A percentile compares a stretch with the other conserved stretches of the same genome.
Conservation (phyloP, 306 rosid species). For the Cucurbita pepo region DNA sequence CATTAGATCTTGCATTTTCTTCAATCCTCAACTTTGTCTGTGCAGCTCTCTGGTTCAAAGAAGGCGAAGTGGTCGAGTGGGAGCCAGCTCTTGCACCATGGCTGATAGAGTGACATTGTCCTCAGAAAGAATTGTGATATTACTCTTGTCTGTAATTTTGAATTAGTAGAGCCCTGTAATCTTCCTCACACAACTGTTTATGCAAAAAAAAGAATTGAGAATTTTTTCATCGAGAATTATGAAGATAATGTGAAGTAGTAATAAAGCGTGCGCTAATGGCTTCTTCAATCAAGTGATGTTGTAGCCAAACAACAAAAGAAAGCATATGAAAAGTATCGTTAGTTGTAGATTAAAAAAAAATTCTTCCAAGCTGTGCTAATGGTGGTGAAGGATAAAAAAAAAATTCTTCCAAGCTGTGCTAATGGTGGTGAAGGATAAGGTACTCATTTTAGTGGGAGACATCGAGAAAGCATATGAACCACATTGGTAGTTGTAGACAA, state of each 20-base stretch:
- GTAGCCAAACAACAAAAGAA: no score
- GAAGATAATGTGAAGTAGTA: background rate
- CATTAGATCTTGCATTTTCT: background rate
- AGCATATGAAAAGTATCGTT: no score
- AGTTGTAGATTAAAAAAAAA: no score
- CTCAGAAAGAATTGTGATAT: background rate
- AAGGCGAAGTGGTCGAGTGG: constrained; percentile 72
- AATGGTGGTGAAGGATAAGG: no score
- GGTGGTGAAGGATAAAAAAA: no score
- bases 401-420: no score
- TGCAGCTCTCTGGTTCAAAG: constrained; percentile 91
- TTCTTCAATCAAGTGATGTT: no score
- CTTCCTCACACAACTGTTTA: background rate
- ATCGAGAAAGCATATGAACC: no score
- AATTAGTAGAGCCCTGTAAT: background rate
- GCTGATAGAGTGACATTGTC: constrained; percentile 50
- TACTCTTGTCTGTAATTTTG: background rate
- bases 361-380: no score
- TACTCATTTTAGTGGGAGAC: no score
- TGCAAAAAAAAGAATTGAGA: background rate
- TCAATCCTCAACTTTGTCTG: background rate
- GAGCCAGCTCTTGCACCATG: constrained; percentile 53
- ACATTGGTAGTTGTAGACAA: no score
- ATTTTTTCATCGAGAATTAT: background rate
- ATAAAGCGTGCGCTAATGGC: background rate